Conservation (phyloP, 805 yeast species). For the Scheffersomyces ergatensis region DNA sequence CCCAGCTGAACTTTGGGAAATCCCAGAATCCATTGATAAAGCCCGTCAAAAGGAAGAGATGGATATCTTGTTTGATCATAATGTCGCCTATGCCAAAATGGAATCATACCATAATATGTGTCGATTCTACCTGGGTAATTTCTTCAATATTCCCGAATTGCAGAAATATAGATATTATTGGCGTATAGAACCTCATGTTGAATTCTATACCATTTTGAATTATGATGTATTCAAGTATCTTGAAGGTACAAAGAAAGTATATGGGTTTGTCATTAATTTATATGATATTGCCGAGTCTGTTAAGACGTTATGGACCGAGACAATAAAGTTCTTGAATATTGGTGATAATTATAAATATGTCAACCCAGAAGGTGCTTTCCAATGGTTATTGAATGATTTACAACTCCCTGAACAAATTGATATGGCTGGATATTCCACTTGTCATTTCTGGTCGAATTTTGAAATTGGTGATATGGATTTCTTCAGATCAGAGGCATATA, state of each 20-base stretch:
- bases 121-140: conserved; percentile 66
- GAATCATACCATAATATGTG: conserved; percentile 82
- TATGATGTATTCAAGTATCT: conserved; percentile 78
- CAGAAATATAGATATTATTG: conserved; percentile 67
- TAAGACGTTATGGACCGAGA: conserved; percentile 64
- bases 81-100: conserved; percentile 60
- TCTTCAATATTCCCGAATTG: conserved; percentile 63
- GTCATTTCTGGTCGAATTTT: conserved; percentile 91
- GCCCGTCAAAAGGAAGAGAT: conserved; percentile 40
- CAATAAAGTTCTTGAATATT: conserved; percentile 53
- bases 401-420: conserved; percentile 47
- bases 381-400: conserved; percentile 49
- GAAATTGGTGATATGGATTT: conserved; percentile 86
- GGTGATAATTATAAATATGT: conserved; percentile 58
- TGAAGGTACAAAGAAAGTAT: conserved; percentile 63
- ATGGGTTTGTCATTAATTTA: conserved; percentile 69
- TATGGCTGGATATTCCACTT: conserved; percentile 53
- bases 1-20: conserved; percentile 50
- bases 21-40: conserved; percentile 55
- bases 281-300: conserved; percentile 71
- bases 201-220: conserved; percentile 63
- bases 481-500: conserved; percentile 65
- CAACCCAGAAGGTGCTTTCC: conserved; percentile 47
- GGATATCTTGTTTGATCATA: conserved; percentile 34
- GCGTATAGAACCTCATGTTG: conserved; percentile 77